phyloP scores from a whole-genome alignment of 345 rosid genomes.

The Populus pruinosa region DNA sequence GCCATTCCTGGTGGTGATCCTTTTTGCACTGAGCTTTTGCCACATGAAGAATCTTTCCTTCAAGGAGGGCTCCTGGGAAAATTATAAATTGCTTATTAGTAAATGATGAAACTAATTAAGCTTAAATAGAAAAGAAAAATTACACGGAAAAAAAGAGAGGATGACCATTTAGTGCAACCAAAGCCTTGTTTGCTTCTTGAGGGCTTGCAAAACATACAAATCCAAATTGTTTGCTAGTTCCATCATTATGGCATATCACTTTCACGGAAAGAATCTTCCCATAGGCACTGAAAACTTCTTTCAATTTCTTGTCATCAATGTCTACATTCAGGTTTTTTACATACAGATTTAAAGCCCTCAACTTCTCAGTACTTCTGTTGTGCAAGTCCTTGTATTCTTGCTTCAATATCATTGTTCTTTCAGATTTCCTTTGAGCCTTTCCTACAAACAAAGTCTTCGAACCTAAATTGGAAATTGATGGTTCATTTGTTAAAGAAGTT shows the following conservation, averaged over 20 bases:
- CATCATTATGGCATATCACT: constrained; percentile 51
- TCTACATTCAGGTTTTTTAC: constrained; percentile 54
- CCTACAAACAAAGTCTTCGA: constrained; percentile 53
- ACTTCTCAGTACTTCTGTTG: constrained; percentile 15
- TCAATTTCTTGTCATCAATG: constrained; percentile 45
- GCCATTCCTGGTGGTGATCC: constrained; percentile 39
- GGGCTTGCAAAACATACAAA: constrained; percentile 65
- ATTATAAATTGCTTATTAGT: neutral
- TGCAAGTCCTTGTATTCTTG: constrained; percentile 25
- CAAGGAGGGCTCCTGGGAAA: constrained; percentile 40
- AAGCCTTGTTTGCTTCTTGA: constrained; percentile 60
- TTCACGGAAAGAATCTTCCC: constrained; percentile 55
- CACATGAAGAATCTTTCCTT: constrained; percentile 47
- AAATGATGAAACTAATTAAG: neutral
- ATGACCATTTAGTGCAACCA: constrained; percentile 43
- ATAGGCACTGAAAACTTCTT: constrained; percentile 40
- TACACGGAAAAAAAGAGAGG: neutral
- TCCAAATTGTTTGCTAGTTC: constrained; percentile 65
- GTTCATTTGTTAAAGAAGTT: neutral
- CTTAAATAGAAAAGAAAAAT: neutral
- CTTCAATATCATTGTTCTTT: constrained; percentile 49
- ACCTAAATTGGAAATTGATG: constrained; percentile 29
- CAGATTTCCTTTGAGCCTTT: constrained; percentile 58
- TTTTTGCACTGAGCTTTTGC: constrained; percentile 59
- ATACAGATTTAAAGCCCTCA: constrained; percentile 48